Percentiles rank a stretch among this genome's conserved stretches.
Conservation (phyloP, 176 grass and related monocot species). For the Sorghum bicolor region DNA sequence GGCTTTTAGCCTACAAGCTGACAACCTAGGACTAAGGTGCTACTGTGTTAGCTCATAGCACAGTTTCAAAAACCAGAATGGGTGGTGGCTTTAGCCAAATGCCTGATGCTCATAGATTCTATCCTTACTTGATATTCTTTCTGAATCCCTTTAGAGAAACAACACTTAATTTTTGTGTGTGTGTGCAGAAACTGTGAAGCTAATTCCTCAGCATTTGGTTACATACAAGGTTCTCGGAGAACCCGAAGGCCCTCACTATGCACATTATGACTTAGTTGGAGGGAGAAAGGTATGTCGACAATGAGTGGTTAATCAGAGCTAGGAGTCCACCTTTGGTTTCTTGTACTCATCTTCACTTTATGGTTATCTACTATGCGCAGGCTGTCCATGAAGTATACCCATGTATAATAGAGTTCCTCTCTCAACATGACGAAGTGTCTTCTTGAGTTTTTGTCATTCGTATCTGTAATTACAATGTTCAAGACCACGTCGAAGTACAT, state of each 20-base stretch:
- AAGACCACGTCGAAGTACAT: background rate
- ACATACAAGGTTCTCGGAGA: constrained; percentile 80
- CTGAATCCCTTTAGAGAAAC: background rate
- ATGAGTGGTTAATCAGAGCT: background rate
- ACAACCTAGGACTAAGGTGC: background rate
- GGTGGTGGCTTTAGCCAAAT: background rate
- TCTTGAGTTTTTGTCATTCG: constrained; percentile 10
- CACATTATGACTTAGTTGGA: constrained; percentile 93
- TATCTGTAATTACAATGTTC: background rate
- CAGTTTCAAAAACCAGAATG: background rate
- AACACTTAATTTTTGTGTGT: constrained; percentile 12
- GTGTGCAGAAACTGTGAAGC: constrained; percentile 83
- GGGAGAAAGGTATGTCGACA: constrained; percentile 61
- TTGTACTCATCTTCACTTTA: background rate
- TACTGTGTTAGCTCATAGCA: background rate
- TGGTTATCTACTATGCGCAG: constrained; percentile 41
- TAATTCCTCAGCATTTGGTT: constrained; percentile 69
- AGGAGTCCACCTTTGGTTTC: constrained; percentile 2
- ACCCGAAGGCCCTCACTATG: constrained; percentile 72
- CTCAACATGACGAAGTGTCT: constrained; percentile 61
- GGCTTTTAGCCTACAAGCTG: constrained; percentile 11
- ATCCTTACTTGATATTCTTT: background rate
- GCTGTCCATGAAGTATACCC: constrained; percentile 94
- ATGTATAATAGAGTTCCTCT: constrained; percentile 83
- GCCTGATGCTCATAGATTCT: background rate